These are phyloP conservation scores for Trichoderma sp. DNA, from an alignment of 2,329 filamentous ascomycete species.

Conservation along the genomic window DNA sequence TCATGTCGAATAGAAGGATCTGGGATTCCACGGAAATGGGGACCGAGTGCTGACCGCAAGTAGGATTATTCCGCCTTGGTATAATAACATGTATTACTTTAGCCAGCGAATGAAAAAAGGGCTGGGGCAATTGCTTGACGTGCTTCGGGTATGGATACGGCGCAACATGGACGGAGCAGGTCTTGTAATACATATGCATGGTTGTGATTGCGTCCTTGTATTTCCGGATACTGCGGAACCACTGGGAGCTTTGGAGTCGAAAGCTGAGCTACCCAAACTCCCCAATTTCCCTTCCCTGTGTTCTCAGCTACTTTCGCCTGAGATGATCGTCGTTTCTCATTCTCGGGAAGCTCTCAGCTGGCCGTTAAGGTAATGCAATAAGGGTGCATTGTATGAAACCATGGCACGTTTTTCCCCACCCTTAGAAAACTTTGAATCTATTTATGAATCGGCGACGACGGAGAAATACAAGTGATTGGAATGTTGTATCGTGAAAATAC, in stretches of 20 bases:
- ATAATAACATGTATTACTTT: background rate
- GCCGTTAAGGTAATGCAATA: background rate
- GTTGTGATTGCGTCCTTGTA: background rate
- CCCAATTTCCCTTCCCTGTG: background rate
- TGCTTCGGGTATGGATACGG: too few relatives aligned
- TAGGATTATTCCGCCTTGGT: background rate
- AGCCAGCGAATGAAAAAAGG: background rate
- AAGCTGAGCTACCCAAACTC: background rate
- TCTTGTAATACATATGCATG: background rate
- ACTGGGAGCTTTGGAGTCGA: background rate
- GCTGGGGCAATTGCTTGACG: background rate
- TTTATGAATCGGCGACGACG: background rate
- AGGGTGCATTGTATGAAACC: constrained; percentile 16
- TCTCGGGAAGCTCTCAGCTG: background rate
- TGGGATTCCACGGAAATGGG: background rate
- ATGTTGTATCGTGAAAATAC: too few relatives aligned
- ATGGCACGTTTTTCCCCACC: constrained; percentile 11
- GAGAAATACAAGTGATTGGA: background rate
- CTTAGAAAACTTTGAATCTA: constrained; percentile 1
- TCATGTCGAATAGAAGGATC: background rate
- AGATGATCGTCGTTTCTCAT: background rate
- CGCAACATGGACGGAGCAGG: background rate
- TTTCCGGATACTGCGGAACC: background rate
- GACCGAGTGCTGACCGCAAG: background rate
- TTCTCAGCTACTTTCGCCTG: background rate